Percentiles rank a stretch among this genome's conserved stretches.
Conservation (phyloP, 768 basidiomycete species). For the Daedaleopsis nitida region DNA sequence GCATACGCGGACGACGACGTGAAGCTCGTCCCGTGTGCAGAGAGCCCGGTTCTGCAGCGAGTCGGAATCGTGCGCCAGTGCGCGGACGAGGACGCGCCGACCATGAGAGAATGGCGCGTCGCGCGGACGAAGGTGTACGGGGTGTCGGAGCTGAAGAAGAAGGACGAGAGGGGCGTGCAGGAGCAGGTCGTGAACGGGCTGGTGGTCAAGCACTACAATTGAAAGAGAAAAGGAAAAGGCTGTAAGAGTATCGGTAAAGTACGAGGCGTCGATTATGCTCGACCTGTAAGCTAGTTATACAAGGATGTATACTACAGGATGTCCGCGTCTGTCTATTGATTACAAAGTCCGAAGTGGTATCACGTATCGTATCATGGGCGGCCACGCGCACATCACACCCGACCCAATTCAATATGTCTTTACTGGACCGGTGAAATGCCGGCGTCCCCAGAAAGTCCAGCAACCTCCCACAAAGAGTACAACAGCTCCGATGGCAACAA, state of each 20-base stretch:
- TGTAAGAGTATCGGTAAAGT: neutral
- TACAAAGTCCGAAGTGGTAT: neutral
- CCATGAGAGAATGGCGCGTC: conserved; percentile 34
- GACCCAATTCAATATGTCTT: conserved; percentile 31
- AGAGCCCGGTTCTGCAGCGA: conserved; percentile 35
- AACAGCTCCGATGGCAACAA: conserved; percentile 53
- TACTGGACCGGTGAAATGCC: conserved; percentile 47
- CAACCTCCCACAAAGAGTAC: conserved; percentile 44
- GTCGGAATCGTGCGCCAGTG: conserved; percentile 32
- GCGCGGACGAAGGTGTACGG: conserved; percentile 34
- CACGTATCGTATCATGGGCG: neutral
- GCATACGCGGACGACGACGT: conserved; percentile 33
- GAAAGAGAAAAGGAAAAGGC: too few species aligned
- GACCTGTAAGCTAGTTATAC: neutral
- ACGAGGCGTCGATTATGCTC: neutral
- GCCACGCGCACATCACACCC: conserved; percentile 2
- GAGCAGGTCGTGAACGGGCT: conserved; percentile 58
- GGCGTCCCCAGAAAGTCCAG: conserved; percentile 51
- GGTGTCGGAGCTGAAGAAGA: conserved; percentile 30
- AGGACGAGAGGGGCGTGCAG: conserved; percentile 46
- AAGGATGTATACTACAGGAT: neutral
- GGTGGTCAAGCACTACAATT: conserved; percentile 60
- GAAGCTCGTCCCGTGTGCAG: conserved; percentile 28
- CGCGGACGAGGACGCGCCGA: conserved; percentile 31
- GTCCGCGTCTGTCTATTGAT: neutral